Evolutionary conservation across 495 filamentous ascomycete genomes (phyloP).

Genomic region (Massariosphaeria phaeospora): DNA sequence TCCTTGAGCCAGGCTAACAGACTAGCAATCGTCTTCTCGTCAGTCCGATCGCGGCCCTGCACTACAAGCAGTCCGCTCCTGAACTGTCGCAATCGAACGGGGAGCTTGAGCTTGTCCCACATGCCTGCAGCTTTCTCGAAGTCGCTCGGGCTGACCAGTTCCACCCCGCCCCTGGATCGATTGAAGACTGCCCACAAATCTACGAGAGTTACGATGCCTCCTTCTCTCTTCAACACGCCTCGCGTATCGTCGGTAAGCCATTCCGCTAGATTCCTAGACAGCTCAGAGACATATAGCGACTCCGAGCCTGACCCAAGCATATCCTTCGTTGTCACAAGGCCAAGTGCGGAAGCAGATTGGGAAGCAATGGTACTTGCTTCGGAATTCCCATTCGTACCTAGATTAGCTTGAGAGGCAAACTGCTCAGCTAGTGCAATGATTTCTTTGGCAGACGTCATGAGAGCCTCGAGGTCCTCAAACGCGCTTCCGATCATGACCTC

Average conservation of each 20-base stretch:
- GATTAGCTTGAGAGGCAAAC: conserved; percentile 66
- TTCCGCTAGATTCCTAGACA: conserved; percentile 86
- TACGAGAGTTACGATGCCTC: conserved; percentile 90
- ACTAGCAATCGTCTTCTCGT: conserved; percentile 78
- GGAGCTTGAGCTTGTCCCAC: conserved; percentile 84
- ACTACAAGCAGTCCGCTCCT: conserved; percentile 90
- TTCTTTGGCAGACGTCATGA: conserved; percentile 96
- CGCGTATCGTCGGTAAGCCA: conserved; percentile 86
- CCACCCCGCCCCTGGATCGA: conserved; percentile 87
- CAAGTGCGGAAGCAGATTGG: conserved; percentile 77
- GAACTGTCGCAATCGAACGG: conserved; percentile 80
- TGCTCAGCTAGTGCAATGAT: conserved; percentile 88
- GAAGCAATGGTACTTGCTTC: conserved; percentile 71
- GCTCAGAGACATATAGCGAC: conserved; percentile 63
- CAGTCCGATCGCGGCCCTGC: conserved; percentile 80
- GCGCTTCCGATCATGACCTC: conserved; percentile 87
- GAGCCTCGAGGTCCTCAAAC: conserved; percentile 92
- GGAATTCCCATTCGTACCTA: conserved; percentile 49
- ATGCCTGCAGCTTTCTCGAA: conserved; percentile 82
- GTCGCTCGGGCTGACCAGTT: conserved; percentile 85
- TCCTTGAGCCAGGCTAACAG: conserved; percentile 73
- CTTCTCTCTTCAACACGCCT: conserved; percentile 74
- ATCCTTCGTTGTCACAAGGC: conserved; percentile 89
- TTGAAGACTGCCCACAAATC: conserved; percentile 98
- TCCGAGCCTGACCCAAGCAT: conserved; percentile 62